Base-by-base conservation (phyloP, 371 early-diverging fungal genomes). In the Choanephora cucurbitarum region DNA sequence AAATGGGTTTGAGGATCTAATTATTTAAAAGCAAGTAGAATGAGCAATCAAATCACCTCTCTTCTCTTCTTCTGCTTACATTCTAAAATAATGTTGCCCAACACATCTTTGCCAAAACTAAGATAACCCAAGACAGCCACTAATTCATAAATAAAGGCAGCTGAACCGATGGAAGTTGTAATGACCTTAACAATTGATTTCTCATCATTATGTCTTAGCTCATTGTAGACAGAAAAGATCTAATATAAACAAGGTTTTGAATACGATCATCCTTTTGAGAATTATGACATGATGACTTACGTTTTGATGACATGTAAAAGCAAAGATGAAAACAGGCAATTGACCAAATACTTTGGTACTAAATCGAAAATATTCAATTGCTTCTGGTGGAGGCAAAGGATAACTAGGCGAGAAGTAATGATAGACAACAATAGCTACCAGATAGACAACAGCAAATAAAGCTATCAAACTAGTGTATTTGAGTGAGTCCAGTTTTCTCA, bases 291-390 rank as follows among this genome's bases (percentile, higher is more conserved):
- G 10, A 15, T 22, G 19, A 1, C 80, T 74, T 73, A 91, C 90
- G 75, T 98, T 98, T 70, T 96, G 96, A 65, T 97, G 99, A 67
- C 99, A 88, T n/a, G 88, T 88, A 66, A 99, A 99, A n/a, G 96
- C 93, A 84, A 99, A 99, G 21, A 99, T 94, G 82, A 99, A 99
- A 42, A 99, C 93, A 2, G 99, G 99, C 22, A 99, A 69, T 4
- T 86, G 86, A 19, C 82, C 82, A 51, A 99, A 86, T 67, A 97
- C 92, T 13, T 78, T 69, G 11, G 74, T 69, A 5, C 82, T 63
- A 17, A 91, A 57, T n/a, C 73, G 72, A 21, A 91, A 63, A 42
- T 80, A 75, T 43, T 72, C 71, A 33, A 84, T 62, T 2, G 66
- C 48, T 49, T 64, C 63, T 18, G 73, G 66, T 32, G 80, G 77